Conservation (phyloP, 306 rosid species). For the Prunus kanzakura region DNA sequence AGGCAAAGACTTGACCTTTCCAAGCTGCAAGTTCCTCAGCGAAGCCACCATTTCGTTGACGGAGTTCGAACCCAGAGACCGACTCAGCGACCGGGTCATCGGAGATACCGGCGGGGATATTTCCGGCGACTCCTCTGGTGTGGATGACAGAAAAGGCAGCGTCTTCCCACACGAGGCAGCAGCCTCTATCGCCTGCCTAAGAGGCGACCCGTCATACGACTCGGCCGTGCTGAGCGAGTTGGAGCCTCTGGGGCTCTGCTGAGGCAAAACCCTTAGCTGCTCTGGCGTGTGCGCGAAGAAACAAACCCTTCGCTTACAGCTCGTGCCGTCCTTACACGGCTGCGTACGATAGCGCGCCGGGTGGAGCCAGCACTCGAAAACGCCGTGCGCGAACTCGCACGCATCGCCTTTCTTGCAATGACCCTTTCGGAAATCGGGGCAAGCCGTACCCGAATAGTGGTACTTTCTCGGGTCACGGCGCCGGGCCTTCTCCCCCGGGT, state of each 20-base stretch:
- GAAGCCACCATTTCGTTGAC: constrained; percentile 63
- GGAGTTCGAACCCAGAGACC: constrained; percentile 56
- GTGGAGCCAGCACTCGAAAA: constrained; percentile 98
- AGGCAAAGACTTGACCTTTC: constrained; percentile 64
- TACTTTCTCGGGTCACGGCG: constrained; percentile 85
- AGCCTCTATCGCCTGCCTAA: constrained; percentile 42
- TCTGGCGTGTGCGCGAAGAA: constrained; percentile 96
- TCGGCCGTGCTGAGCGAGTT: constrained; percentile 34
- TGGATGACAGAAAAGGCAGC: constrained; percentile 46
- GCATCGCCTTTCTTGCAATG: constrained; percentile 75
- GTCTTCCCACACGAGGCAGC: constrained; percentile 22
- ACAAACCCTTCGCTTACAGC: constrained; percentile 76
- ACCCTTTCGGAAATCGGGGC: constrained; percentile 91
- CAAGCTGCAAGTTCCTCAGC: constrained; percentile 64
- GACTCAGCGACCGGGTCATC: constrained; percentile 43
- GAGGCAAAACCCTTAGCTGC: constrained; percentile 72
- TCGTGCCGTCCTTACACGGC: constrained; percentile 92
- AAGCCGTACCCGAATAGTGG: constrained; percentile 86
- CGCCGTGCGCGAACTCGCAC: constrained; percentile 93
- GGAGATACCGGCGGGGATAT: constrained; percentile 82
- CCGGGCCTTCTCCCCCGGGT: constrained; percentile 99
- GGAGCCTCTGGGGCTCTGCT: constrained; percentile 53
- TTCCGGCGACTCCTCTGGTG: constrained; percentile 49
- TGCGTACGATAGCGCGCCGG: constrained; percentile 94
- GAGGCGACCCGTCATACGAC: constrained; percentile 71